phyloP scores from a whole-genome alignment of 495 filamentous ascomycete genomes.

The Endocarpon pusillum region DNA sequence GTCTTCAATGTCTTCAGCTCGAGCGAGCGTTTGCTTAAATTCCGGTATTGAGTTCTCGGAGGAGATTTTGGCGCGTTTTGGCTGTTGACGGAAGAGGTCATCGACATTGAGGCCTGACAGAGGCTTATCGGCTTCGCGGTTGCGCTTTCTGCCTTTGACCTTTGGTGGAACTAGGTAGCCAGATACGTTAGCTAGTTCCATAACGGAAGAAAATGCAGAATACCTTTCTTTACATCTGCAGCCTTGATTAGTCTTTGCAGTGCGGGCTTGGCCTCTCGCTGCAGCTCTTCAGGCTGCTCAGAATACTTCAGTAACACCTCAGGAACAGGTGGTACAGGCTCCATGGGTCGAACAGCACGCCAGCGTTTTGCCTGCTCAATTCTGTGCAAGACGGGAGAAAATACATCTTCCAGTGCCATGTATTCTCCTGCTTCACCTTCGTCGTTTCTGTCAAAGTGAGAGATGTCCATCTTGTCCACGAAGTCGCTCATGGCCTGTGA shows the following conservation, averaged over 20 bases:
- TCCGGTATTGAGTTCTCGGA: slow-evolving; percentile 72
- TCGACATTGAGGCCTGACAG: slow-evolving; percentile 84
- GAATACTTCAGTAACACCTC: slow-evolving; percentile 59
- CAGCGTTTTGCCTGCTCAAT: slow-evolving; percentile 69
- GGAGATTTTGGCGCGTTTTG: slow-evolving; percentile 47
- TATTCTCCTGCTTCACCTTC: slow-evolving; percentile 60
- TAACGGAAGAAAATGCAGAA: slow-evolving; percentile 1
- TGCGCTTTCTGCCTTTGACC: slow-evolving; percentile 52
- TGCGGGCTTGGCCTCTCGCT: slow-evolving; percentile 32
- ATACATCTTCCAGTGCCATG: slow-evolving; percentile 65
- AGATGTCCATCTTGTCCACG: slow-evolving; percentile 87
- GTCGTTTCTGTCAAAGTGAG: slow-evolving; percentile 41
- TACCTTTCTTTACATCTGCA: slow-evolving; percentile 79
- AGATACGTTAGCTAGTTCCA: no score
- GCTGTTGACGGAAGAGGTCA: slow-evolving; percentile 40
- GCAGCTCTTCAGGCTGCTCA: slow-evolving; percentile 49
- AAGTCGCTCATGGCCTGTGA: slow-evolving; percentile 71
- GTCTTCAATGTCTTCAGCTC: slow-evolving; percentile 39
- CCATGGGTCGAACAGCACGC: slow-evolving; percentile 58
- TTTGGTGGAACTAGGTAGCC: slow-evolving; percentile 60
- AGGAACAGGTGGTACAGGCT: slow-evolving; percentile 46
- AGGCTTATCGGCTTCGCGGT: slow-evolving; percentile 57
- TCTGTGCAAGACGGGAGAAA: slow-evolving; percentile 82
- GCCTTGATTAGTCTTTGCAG: slow-evolving; percentile 46
- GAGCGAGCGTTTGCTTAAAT: slow-evolving; percentile 66